Evolutionary conservation across 2,329 filamentous ascomycete genomes (phyloP), one percentile per base, ranked within the genome.

Genomic region (Ophiostoma himal-ulmi): DNA sequence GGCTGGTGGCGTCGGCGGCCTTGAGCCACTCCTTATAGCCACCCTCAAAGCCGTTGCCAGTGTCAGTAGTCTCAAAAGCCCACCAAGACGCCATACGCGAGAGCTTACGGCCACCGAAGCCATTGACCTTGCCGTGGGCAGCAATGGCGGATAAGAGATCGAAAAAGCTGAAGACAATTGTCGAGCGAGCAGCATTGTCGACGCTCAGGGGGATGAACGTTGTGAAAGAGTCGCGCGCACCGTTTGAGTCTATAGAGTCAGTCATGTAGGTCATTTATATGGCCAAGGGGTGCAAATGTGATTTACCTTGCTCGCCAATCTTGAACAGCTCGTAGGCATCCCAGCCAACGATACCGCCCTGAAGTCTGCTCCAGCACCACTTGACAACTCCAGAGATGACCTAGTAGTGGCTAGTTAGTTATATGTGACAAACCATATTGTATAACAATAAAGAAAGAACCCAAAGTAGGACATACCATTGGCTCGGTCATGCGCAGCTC

Each of bases 41-140:
- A 57, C 92, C 92, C 75, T 98, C 95, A 75, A 99, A 99, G 20
- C 95, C 95, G 78, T 91, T 94, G 60, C 91, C 91, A 7, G 89
- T 89, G 78, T 98, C 94, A 66, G 84, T 87, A 75, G 96, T 92
- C 77, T 97, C 94, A 78, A 99, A 99, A 0, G 94, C 93, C 95
- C 95, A 99, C 95, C 95, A 99, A 65, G 94, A 93, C 57, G 94
- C 95, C 85, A 96, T 92, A 74, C 95, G 88, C 11, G 95, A 98
- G 70, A 99, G 85, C 79, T 98, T 98, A 74, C 94, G 89, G 36
- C 95, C 95, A 72, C 93, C 92, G 73, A 99, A 87, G 62, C 95
- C 95, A 78, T 99, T 99, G 70, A 84, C 88, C 82, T 98, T 98
- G 75, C 92, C 92, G 76, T 97, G 92, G 17, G 95, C 95, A 44